phyloP scores from a whole-genome alignment of 192 early-diverging fungal species.

The Martensiomyces pterosporus region DNA sequence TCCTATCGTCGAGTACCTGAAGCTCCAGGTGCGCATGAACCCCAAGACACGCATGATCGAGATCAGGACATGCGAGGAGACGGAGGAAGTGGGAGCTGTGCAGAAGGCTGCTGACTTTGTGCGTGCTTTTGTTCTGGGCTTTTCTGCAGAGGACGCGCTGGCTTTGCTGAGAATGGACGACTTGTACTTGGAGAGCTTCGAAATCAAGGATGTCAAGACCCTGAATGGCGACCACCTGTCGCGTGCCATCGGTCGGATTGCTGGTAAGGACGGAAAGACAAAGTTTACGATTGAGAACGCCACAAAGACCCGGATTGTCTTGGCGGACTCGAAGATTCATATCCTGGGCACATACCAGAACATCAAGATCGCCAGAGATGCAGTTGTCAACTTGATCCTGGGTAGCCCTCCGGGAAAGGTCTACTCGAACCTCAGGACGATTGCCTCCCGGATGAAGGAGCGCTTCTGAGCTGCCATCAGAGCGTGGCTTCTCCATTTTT shows the following conservation, averaged over 20 bases:
- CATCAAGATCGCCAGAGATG: constrained; percentile 93
- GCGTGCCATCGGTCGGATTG: constrained; percentile 96
- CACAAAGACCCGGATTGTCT: constrained; percentile 90
- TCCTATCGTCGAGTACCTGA: constrained; percentile 92
- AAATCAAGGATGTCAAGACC: constrained; percentile 97
- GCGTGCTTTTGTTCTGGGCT: constrained; percentile 88
- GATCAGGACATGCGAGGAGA: constrained; percentile 79
- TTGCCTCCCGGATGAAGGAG: constrained; percentile 90
- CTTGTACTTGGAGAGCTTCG: constrained; percentile 93
- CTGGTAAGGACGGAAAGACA: constrained; percentile 95
- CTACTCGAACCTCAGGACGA: constrained; percentile 80
- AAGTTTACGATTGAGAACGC: constrained; percentile 98
- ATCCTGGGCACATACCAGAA: constrained; percentile 95
- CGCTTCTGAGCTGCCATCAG: constrained; percentile 64
- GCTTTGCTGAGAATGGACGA: constrained; percentile 95
- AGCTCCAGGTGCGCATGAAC: constrained; percentile 96
- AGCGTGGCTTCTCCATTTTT: not conserved
- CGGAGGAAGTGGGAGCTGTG: constrained; percentile 81
- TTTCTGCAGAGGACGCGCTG: constrained; percentile 90
- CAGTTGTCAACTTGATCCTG: constrained; percentile 84
- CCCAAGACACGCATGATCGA: constrained; percentile 84
- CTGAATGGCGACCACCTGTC: constrained; percentile 92
- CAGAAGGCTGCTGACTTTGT: constrained; percentile 98
- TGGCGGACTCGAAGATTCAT: constrained; percentile 97
- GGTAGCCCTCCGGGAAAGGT: constrained; percentile 97